Evolutionary conservation across 306 rosid species (phyloP).

Genomic region (Sechiopsis laciniata): DNA sequence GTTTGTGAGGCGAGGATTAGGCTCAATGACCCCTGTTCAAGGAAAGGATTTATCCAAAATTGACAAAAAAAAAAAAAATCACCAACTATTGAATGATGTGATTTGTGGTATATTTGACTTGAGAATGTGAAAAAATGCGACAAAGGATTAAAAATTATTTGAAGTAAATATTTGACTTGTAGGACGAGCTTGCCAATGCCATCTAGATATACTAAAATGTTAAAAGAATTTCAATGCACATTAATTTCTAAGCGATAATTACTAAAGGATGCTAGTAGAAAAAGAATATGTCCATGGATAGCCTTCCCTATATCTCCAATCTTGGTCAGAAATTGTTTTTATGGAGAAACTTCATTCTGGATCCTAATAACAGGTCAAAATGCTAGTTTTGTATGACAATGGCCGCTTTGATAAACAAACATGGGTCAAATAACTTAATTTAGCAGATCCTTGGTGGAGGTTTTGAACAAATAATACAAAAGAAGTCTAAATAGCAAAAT

Average conservation of each 20-base stretch:
- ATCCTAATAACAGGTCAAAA: background rate
- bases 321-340: no score
- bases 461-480: conserved; percentile 3
- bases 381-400: background rate
- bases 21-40: background rate
- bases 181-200: background rate
- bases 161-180: background rate
- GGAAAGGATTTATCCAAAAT: background rate
- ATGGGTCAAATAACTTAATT: background rate
- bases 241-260: no score
- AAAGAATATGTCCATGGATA: no score
- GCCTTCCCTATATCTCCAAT: no score
- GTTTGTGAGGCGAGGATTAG: background rate
- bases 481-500: background rate
- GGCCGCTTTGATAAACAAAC: background rate
- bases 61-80: background rate
- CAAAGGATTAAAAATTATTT: background rate
- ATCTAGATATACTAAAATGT: background rate
- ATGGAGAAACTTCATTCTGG: background rate
- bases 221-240: no score
- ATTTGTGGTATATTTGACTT: background rate
- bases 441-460: background rate
- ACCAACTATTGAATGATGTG: background rate
- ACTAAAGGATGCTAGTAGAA: no score
- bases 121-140: background rate